Conservation (phyloP, 108 stramenopile genomes). For the Phaeodactylum tricornutum region DNA sequence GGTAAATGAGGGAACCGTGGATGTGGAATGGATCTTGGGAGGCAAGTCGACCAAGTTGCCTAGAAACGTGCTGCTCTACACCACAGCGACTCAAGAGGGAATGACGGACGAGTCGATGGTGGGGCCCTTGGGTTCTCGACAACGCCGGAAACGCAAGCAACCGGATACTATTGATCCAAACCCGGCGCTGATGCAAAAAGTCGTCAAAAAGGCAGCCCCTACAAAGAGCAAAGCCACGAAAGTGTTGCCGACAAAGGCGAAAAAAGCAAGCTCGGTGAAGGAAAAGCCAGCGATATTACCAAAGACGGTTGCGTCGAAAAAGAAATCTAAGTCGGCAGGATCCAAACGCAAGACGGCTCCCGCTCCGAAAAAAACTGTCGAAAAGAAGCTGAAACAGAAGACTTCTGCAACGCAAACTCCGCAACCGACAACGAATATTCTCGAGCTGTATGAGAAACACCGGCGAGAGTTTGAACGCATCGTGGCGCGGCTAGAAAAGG, state of each 20-base stretch:
- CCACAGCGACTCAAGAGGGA: conserved; percentile 52
- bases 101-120: conserved; percentile 35
- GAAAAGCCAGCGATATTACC: not conserved
- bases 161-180: conserved; percentile 4
- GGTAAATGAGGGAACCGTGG: conserved; percentile 1
- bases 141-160: conserved; percentile 22
- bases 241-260: conserved; percentile 4
- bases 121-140: too few species aligned
- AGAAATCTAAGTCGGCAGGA: not conserved
- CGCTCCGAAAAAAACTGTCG: not conserved
- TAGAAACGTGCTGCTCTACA: conserved; percentile 36
- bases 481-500: conserved; percentile 50
- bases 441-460: conserved; percentile 50
- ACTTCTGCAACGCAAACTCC: too few species aligned
- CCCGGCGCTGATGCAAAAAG: too few species aligned
- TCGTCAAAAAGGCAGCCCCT: too few species aligned
- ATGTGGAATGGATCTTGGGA: conserved; percentile 25
- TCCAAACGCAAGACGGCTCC: conserved; percentile 5
- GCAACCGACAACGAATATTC: too few species aligned
- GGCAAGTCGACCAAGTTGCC: conserved; percentile 34
- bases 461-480: conserved; percentile 64
- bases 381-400: conserved; percentile 10
- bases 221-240: conserved; percentile 8
- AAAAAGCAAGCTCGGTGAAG: conserved; percentile 1
- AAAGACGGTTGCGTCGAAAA: not conserved